Percentiles rank a stretch among this genome's conserved stretches.
Evolutionary conservation across 1,284 basidiomycete species (phyloP).

Genomic region (Cutaneotrichosporon arboriforme): DNA sequence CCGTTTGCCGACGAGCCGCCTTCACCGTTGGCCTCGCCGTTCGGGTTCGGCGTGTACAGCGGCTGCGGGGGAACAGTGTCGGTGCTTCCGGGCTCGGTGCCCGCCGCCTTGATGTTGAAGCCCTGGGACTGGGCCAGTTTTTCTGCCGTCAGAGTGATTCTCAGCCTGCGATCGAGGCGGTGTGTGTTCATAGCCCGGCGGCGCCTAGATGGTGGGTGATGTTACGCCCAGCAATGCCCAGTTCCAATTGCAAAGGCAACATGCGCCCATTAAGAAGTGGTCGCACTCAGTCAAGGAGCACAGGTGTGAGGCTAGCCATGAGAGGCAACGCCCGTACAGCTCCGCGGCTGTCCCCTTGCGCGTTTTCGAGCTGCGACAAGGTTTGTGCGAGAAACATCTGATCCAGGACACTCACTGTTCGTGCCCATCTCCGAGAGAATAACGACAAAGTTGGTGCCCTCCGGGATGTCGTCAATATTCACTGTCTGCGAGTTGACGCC

Average conservation of each 20-base stretch:
- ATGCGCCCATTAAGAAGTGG: no score
- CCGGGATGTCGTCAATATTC: conserved; percentile 4
- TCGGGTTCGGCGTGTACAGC: not conserved
- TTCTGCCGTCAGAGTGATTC: conserved; percentile 61
- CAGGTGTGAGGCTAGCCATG: no score
- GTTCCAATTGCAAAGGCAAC: not conserved
- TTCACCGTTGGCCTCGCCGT: not conserved
- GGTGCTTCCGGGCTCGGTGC: conserved; percentile 1
- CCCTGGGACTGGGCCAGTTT: conserved; percentile 57
- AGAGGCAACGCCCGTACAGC: no score
- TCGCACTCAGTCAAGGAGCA: no score
- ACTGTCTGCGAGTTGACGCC: conserved; percentile 6
- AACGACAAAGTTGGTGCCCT: conserved; percentile 11
- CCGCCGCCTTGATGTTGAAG: conserved; percentile 15
- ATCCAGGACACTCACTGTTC: conserved; percentile 10
- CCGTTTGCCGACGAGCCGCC: not conserved
- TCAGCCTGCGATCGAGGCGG: no score
- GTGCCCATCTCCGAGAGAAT: conserved; percentile 5
- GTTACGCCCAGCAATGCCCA: not conserved
- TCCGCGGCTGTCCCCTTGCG: no score
- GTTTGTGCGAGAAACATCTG: no score
- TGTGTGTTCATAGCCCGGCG: no score
- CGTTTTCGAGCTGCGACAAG: no score
- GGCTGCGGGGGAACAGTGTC: not conserved
- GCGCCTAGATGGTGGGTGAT: no score